Base-by-base conservation (phyloP, 148 eudicot genomes). In the Rhododendron vialii region DNA sequence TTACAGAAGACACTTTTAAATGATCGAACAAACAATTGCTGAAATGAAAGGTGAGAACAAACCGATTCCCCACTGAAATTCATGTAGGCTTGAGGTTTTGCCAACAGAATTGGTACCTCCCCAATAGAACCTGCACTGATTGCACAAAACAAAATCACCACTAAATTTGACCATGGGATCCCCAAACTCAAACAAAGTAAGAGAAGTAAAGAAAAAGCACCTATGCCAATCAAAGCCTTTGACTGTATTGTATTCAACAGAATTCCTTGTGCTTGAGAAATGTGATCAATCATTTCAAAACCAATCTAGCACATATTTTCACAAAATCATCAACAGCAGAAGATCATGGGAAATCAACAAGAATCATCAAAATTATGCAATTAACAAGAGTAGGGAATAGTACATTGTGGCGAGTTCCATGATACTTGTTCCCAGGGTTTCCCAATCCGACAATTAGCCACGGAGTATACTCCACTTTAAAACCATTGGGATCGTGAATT, bases 401-500 rank as follows among this genome's bases (percentile, higher is more conserved):
- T 67, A 96, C 99, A 92, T 96, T 96, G 86, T 96, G 99, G 3
- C 98, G 87, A 77, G 98, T 96, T 82, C 98, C 98, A 85, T 94
- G 94, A 84, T 97, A 97, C 89, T 95, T 97, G 71, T 84, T 93
- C 30, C 99, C 99, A 76, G 99, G 99, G 80, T 97, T 95, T 41
- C 98, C 99, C 87, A 97, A 90, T 55, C 99, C 99, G 74, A 92
- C 98, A 83, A 97, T 91, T 59, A 97, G 93, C 99, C 99, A 97
- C 5, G 99, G 99, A 17, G 98, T 97, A 87, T 93, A 97, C 92
- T 97, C 98, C 88, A 91, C 89, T 87, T 90, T 87, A 28, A 74
- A 88, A 18, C 86, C 95, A 89, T 94, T 90, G 2, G 92, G 84
- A 47, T 85, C 85, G 1, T 90, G 80, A 45, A 90, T 85, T 47